These are phyloP conservation scores for Sclerotinia spermophila DNA, from an alignment of 2,329 filamentous ascomycete species.

Conservation along the genomic window DNA sequence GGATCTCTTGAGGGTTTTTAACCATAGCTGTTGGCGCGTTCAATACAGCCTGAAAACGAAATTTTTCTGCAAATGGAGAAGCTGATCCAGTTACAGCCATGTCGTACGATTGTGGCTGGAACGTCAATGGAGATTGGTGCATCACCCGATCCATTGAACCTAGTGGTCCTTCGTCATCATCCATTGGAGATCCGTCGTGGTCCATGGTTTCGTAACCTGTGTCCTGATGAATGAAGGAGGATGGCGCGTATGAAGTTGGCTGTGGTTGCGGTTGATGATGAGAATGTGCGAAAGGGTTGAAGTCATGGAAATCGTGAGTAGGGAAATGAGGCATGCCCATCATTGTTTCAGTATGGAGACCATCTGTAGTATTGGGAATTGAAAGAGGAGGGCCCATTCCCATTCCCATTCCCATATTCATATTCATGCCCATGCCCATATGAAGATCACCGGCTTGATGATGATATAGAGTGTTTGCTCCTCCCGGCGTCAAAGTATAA, in stretches of 20 bases:
- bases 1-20: slow-evolving; percentile 83
- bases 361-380: slow-evolving; percentile 65
- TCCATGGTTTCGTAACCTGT: slow-evolving; percentile 77
- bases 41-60: slow-evolving; percentile 84
- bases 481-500: slow-evolving; percentile 83
- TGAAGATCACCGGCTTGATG: slow-evolving; percentile 82
- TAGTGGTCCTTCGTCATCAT: slow-evolving; percentile 50
- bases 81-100: slow-evolving; percentile 46
- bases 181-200: slow-evolving; percentile 67
- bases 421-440: slow-evolving; percentile 61
- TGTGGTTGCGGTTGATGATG: slow-evolving; percentile 47
- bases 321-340: slow-evolving; percentile 65
- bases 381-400: slow-evolving; percentile 65
- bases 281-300: slow-evolving; percentile 67
- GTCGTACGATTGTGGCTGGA: slow-evolving; percentile 50
- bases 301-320: slow-evolving; percentile 57
- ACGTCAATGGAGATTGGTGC: slow-evolving; percentile 58
- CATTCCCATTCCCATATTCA: slow-evolving; percentile 60
- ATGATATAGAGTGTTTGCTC: slow-evolving; percentile 76
- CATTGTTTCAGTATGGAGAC: slow-evolving; percentile 56
- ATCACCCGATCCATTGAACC: slow-evolving; percentile 58
- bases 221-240: slow-evolving; percentile 76
- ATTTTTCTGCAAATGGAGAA: slow-evolving; percentile 62
- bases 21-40: slow-evolving; percentile 97
- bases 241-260: slow-evolving; percentile 64